Evolutionary conservation across 441 rosid species (phyloP).

Genomic region (Theobroma grandiflorum): DNA sequence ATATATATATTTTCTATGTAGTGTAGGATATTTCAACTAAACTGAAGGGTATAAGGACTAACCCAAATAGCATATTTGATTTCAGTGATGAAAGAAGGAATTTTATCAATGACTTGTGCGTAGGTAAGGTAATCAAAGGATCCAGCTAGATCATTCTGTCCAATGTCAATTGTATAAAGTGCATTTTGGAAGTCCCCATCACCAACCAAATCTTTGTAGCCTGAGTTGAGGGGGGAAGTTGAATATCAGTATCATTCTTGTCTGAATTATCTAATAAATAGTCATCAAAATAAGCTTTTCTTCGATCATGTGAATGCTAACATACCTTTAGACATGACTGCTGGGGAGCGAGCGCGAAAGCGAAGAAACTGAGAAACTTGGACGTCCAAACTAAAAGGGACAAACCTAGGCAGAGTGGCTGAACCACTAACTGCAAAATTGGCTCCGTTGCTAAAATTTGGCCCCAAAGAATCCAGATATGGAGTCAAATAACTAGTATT

Average conservation of each 20-base stretch:
- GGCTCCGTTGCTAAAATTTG: constrained; percentile 56
- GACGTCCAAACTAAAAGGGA: constrained; percentile 33
- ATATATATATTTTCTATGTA: no score
- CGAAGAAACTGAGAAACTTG: constrained; percentile 55
- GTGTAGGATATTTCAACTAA: no score
- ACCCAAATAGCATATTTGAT: constrained; percentile 49
- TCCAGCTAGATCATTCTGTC: constrained; percentile 59
- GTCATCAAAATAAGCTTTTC: background rate
- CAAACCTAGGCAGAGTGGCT: constrained; percentile 43
- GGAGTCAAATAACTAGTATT: constrained; percentile 50
- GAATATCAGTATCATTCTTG: background rate
- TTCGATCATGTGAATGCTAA: background rate
- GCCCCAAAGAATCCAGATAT: constrained; percentile 56
- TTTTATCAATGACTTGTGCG: constrained; percentile 42
- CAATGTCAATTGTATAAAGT: constrained; percentile 57
- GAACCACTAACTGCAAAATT: constrained; percentile 58
- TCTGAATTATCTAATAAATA: background rate
- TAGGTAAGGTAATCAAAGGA: constrained; percentile 34
- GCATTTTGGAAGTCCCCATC: constrained; percentile 50
- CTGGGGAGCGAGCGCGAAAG: constrained; percentile 49
- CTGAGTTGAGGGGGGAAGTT: constrained; percentile 14
- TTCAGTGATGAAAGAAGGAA: constrained; percentile 50
- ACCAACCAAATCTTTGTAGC: constrained; percentile 42
- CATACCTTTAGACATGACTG: constrained; percentile 46
- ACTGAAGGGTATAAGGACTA: background rate